Base-by-base conservation (phyloP, 2,329 filamentous ascomycete genomes). In the Trichoderma cornu-damae region DNA sequence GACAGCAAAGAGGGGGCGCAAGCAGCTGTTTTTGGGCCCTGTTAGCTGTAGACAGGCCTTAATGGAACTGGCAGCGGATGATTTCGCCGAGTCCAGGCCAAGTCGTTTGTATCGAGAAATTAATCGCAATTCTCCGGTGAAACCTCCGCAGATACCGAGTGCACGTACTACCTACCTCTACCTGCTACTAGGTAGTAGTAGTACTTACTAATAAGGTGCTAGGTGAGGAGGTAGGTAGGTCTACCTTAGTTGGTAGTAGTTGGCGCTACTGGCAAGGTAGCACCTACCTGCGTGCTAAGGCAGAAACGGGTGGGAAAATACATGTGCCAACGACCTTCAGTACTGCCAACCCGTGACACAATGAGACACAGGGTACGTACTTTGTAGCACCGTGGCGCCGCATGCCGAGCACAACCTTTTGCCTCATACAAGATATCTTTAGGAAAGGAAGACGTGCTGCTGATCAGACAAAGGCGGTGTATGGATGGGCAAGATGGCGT, bases 51-150 rank as follows among this genome's bases (percentile, higher is more conserved):
- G n/a, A n/a, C n/a, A n/a, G n/a, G n/a, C n/a, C n/a, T n/a, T n/a
- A n/a, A n/a, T n/a, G n/a, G n/a, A n/a, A n/a, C n/a, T n/a, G n/a
- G n/a, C n/a, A n/a, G n/a, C n/a, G n/a, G n/a, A n/a, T n/a, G n/a
- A n/a, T n/a, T n/a, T n/a, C n/a, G n/a, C n/a, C n/a, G n/a, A n/a
- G n/a, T n/a, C n/a, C n/a, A n/a, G n/a, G n/a, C n/a, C n/a, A n/a
- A n/a, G n/a, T n/a, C n/a, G n/a, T n/a, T n/a, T 34, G 28, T 35
- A 35, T 34, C 38, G 14, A 53, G 50, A 53, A 43, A 53, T 53
- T 35, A 26, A 44, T 5, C 2, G 14, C 14, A 53, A 53, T 44
- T 53, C 50, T 53, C 51, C 51, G 51, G 14, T 12, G 6, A 22
- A 16, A 42, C n/a, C 11, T 40, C 48, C 22, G 24, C 18, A 12